Evolutionary conservation across 1,284 basidiomycete genomes (phyloP).

Genomic region (Porogramme epimiltina): DNA sequence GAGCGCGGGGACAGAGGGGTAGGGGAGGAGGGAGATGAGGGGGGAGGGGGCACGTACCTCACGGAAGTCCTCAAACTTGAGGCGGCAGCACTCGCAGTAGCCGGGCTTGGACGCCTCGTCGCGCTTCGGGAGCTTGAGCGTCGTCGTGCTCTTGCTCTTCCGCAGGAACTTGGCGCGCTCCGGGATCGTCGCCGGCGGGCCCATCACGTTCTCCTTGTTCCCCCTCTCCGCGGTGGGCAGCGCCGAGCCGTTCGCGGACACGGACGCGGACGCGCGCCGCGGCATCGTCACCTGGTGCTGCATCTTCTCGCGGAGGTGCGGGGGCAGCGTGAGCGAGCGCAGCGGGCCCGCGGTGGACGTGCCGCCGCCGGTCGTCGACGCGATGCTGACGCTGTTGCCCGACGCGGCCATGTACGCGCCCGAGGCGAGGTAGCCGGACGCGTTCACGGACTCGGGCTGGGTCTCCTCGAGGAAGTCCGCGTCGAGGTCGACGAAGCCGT

Average conservation of each 20-base stretch:
- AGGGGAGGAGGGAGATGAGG: no score
- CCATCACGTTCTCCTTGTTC: conserved; percentile 55
- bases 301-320: conserved; percentile 55
- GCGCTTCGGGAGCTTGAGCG: conserved; percentile 69
- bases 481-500: conserved; percentile 49
- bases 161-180: conserved; percentile 52
- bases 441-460: conserved; percentile 54
- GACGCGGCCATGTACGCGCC: conserved; percentile 83
- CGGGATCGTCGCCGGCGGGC: conserved; percentile 63
- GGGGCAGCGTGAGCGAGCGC: conserved; percentile 49
- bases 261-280: conserved; percentile 45
- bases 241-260: conserved; percentile 17
- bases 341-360: conserved; percentile 72
- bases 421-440: conserved; percentile 71
- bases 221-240: conserved; percentile 34
- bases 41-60: conserved; percentile 54
- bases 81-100: conserved; percentile 96
- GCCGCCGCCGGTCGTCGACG: conserved; percentile 79
- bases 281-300: conserved; percentile 68
- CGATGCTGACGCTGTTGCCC: conserved; percentile 92
- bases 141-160: conserved; percentile 80
- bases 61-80: conserved; percentile 90
- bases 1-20: background rate
- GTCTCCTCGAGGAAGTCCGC: conserved; percentile 44
- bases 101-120: conserved; percentile 91